Conservation (phyloP, 768 basidiomycete genomes). For the Agrocybe chaxingu region DNA sequence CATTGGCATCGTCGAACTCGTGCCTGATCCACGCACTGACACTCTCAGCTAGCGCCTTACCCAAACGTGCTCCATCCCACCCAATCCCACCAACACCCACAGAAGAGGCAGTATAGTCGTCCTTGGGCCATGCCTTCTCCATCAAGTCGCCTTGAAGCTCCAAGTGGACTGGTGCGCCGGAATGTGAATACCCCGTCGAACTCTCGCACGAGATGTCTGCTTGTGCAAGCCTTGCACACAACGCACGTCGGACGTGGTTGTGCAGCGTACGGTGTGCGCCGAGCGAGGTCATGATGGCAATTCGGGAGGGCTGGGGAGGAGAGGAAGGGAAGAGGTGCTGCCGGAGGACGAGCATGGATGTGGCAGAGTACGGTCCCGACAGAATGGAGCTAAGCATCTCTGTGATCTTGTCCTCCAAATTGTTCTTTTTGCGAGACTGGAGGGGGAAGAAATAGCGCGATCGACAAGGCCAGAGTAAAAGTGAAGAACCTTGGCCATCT, state of each 20-base stretch:
- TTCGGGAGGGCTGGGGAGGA: slow-evolving; percentile 18
- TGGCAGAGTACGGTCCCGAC: slow-evolving; percentile 61
- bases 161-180: slow-evolving; percentile 58
- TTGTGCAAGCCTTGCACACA: slow-evolving; percentile 61
- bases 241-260: slow-evolving; percentile 57
- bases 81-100: slow-evolving; percentile 36
- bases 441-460: slow-evolving; percentile 41
- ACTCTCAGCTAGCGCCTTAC: slow-evolving; percentile 49
- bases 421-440: slow-evolving; percentile 30
- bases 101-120: slow-evolving; percentile 39
- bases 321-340: slow-evolving; percentile 51
- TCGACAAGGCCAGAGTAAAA: slow-evolving; percentile 64
- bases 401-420: slow-evolving; percentile 53
- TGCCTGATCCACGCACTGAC: slow-evolving; percentile 58
- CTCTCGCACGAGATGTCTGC: slow-evolving; percentile 59
- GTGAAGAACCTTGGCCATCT: slow-evolving; percentile 50
- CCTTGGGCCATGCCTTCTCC: slow-evolving; percentile 72
- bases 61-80: slow-evolving; percentile 65
- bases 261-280: slow-evolving; percentile 65
- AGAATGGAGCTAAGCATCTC: slow-evolving; percentile 56
- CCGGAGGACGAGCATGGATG: slow-evolving; percentile 63
- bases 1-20: slow-evolving; percentile 24
- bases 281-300: slow-evolving; percentile 42
- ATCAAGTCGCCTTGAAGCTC: slow-evolving; percentile 62
- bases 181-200: slow-evolving; percentile 50